A percentile compares a stretch with the other conserved stretches of the same genome.
phyloP scores from a whole-genome alignment of 495 filamentous ascomycete genomes.

The Penicillium longicatenatum region DNA sequence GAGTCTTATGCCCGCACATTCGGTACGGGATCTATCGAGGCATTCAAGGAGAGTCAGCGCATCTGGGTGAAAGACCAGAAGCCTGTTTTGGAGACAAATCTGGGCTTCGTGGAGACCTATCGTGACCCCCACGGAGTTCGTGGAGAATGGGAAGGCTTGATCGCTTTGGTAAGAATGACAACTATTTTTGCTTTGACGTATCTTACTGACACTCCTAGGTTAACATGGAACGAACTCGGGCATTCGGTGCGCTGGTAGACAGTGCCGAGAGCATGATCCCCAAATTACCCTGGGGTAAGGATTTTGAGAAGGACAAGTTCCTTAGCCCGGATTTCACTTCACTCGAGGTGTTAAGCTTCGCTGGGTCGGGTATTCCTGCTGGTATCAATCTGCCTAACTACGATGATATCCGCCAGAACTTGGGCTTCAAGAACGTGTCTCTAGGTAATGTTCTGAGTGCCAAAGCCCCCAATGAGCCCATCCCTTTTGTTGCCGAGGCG shows the following conservation, averaged over 20 bases:
- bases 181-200: background rate
- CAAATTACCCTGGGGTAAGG: slow-evolving; percentile 80
- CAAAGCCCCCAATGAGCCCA: slow-evolving; percentile 83
- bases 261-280: slow-evolving; percentile 81
- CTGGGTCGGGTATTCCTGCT: slow-evolving; percentile 80
- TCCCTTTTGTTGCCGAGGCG: slow-evolving; percentile 78
- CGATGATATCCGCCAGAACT: slow-evolving; percentile 87
- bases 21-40: slow-evolving; percentile 76
- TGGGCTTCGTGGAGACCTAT: slow-evolving; percentile 97
- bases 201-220: slow-evolving; percentile 48
- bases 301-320: slow-evolving; percentile 96
- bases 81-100: slow-evolving; percentile 84
- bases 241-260: slow-evolving; percentile 85
- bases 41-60: slow-evolving; percentile 88
- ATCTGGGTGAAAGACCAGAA: slow-evolving; percentile 92
- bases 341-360: slow-evolving; percentile 73
- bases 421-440: slow-evolving; percentile 98
- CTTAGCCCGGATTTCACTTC: slow-evolving; percentile 92
- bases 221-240: slow-evolving; percentile 82
- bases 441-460: slow-evolving; percentile 89
- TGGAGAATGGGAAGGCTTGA: slow-evolving; percentile 97
- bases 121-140: slow-evolving; percentile 89
- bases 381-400: slow-evolving; percentile 86
- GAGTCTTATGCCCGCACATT: slow-evolving; percentile 84
- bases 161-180: slow-evolving; percentile 58